Percentiles rank a stretch among this genome's conserved stretches.
These are phyloP conservation scores for Annona squamosa DNA, from an alignment of 164 flowering plant genomes.

Conservation along the genomic window DNA sequence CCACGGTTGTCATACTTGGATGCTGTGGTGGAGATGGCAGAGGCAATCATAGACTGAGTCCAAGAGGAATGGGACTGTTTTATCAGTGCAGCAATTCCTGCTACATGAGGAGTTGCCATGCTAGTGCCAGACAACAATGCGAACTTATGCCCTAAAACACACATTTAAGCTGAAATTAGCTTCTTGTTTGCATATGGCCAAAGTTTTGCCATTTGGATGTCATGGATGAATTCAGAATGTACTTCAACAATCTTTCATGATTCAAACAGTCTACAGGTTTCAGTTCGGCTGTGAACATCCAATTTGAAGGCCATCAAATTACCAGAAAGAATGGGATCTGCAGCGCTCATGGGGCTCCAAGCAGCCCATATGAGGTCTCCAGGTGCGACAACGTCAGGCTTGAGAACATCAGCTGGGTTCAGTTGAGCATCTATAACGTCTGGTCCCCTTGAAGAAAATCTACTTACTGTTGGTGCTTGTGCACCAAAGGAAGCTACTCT, in stretches of 20 bases:
- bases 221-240: too few relatives aligned
- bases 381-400: constrained; percentile 90
- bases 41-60: constrained; percentile 90
- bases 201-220: too few relatives aligned
- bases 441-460: constrained; percentile 94
- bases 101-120: constrained; percentile 94
- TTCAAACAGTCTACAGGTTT: too few relatives aligned
- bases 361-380: constrained; percentile 93
- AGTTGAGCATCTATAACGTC: constrained; percentile 44
- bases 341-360: constrained; percentile 80
- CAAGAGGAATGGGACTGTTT: constrained; percentile 73
- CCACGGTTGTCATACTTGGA: constrained; percentile 53
- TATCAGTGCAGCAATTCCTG: constrained; percentile 78
- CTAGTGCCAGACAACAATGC: constrained; percentile 88
- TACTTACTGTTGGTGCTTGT: constrained; percentile 71
- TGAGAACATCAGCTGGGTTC: constrained; percentile 58
- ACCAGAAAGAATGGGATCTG: constrained; percentile 61
- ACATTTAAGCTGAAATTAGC: constrained; percentile 5
- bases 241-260: too few relatives aligned
- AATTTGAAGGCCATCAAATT: neutral
- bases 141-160: constrained; percentile 46
- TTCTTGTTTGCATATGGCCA: neutral
- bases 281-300: neutral
- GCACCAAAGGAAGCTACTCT: constrained; percentile 51
- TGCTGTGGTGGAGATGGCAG: constrained; percentile 84